Percentiles rank a stretch among this genome's conserved stretches.
Conservation (phyloP, 371 early-diverging fungal genomes). For the Mucor sp. region DNA sequence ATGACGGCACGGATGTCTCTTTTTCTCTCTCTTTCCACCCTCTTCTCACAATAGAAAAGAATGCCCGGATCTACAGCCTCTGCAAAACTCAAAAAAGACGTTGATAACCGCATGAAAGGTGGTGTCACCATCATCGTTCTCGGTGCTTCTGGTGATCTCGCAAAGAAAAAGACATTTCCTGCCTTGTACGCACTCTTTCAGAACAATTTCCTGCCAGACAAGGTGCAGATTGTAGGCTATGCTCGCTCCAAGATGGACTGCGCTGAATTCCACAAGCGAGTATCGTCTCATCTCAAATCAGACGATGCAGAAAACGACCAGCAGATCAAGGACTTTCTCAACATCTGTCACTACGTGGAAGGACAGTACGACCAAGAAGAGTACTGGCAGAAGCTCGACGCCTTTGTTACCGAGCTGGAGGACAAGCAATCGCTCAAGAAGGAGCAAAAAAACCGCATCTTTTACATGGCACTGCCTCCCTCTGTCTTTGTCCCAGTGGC, state of each 20-base stretch:
- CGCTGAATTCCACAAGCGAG: constrained; percentile 73
- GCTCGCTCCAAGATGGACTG: constrained; percentile 76
- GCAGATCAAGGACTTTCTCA: constrained; percentile 66
- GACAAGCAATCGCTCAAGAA: constrained; percentile 34
- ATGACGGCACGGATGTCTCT: background rate
- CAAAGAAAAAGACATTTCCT: constrained; percentile 98
- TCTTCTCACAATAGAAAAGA: background rate
- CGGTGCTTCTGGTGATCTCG: constrained; percentile 93
- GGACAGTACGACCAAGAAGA: constrained; percentile 91
- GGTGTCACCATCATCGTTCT: constrained; percentile 60
- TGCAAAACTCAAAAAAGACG: constrained; percentile 22
- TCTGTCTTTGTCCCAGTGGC: constrained; percentile 90
- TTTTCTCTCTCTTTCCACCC: too few relatives aligned
- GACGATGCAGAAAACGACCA: constrained; percentile 53
- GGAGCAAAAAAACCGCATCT: constrained; percentile 68
- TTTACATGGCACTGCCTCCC: constrained; percentile 99
- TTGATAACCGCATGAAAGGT: constrained; percentile 21
- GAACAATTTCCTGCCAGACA: constrained; percentile 73
- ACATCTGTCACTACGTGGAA: constrained; percentile 74
- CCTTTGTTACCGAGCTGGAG: constrained; percentile 59
- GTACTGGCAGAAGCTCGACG: constrained; percentile 68
- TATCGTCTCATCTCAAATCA: constrained; percentile 69
- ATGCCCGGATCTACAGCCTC: background rate
- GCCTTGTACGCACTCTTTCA: constrained; percentile 89
- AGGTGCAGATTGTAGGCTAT: constrained; percentile 90